Percentiles rank a stretch among this genome's conserved stretches.
phyloP scores from a whole-genome alignment of 2,329 filamentous ascomycete genomes.

The Penicillium sp. region DNA sequence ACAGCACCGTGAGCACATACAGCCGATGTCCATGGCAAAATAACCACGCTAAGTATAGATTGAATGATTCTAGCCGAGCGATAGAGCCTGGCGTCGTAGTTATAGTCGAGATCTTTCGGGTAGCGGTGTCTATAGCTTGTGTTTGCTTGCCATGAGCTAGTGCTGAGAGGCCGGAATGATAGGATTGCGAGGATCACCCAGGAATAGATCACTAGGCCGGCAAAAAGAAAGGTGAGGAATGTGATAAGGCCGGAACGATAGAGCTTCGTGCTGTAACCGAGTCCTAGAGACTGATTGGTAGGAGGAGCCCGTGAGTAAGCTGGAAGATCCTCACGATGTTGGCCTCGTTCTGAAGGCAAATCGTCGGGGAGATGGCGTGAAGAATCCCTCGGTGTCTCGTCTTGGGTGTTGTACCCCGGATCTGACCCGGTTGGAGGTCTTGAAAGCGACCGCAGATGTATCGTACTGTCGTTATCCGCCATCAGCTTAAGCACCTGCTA shows the following conservation, averaged over 20 bases:
- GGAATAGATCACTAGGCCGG: constrained; percentile 2
- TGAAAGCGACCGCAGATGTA: background rate
- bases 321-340: constrained; percentile 4
- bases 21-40: constrained; percentile 29
- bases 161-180: constrained; percentile 1
- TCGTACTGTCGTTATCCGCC: background rate
- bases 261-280: constrained; percentile 4
- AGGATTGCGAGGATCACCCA: constrained; percentile 7
- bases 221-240: background rate
- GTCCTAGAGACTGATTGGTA: background rate
- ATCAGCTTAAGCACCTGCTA: background rate
- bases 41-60: constrained; percentile 27
- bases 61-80: constrained; percentile 12
- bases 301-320: constrained; percentile 7
- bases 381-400: background rate
- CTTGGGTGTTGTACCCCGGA: background rate
- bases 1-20: constrained; percentile 13
- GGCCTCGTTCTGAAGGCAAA: background rate
- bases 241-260: constrained; percentile 1
- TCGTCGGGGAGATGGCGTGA: background rate
- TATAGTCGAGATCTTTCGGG: background rate
- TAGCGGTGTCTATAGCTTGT: background rate
- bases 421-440: background rate
- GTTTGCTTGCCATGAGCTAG: constrained; percentile 1
- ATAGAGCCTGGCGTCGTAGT: background rate